Evolutionary conservation across 2,329 filamentous ascomycete genomes (phyloP).

Genomic region (Nemania sp.): DNA sequence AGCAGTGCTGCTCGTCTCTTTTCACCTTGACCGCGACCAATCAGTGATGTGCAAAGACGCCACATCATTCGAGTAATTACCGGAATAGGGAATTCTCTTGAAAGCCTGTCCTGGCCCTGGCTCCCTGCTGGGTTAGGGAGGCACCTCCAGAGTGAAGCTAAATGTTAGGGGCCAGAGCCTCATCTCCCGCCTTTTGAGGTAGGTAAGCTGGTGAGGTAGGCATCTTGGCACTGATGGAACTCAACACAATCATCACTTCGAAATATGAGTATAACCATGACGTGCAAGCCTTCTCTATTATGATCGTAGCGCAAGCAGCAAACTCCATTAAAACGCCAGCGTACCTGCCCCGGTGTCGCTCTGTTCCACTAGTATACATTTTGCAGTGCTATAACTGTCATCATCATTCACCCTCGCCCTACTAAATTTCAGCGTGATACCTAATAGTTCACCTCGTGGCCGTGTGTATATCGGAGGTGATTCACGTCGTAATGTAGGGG

Average conservation of each 20-base stretch:
- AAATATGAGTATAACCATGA: not conserved
- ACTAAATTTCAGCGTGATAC: not conserved
- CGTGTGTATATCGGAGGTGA: not conserved
- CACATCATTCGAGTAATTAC: slow-evolving; percentile 29
- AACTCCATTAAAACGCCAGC: not conserved
- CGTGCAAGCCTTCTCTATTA: not conserved
- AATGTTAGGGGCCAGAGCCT: too few relatives aligned
- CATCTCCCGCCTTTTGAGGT: too few relatives aligned
- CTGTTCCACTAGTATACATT: slow-evolving; percentile 14
- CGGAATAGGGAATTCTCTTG: slow-evolving; percentile 40
- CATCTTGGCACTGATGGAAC: too few relatives aligned
- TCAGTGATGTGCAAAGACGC: slow-evolving; percentile 3
- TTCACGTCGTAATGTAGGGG: not conserved
- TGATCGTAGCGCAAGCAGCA: not conserved
- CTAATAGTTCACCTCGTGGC: not conserved
- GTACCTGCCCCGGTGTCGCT: slow-evolving; percentile 2
- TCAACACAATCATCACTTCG: too few relatives aligned
- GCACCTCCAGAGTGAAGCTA: not conserved
- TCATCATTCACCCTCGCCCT: slow-evolving; percentile 1
- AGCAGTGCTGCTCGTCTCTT: not conserved
- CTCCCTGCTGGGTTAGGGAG: not conserved
- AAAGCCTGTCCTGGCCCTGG: not conserved
- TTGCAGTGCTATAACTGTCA: slow-evolving; percentile 6
- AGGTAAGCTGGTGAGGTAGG: too few relatives aligned
- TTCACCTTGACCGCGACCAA: slow-evolving; percentile 21